Base-by-base conservation (phyloP, 2,329 filamentous ascomycete species). In the Rhinocladiella similis region DNA sequence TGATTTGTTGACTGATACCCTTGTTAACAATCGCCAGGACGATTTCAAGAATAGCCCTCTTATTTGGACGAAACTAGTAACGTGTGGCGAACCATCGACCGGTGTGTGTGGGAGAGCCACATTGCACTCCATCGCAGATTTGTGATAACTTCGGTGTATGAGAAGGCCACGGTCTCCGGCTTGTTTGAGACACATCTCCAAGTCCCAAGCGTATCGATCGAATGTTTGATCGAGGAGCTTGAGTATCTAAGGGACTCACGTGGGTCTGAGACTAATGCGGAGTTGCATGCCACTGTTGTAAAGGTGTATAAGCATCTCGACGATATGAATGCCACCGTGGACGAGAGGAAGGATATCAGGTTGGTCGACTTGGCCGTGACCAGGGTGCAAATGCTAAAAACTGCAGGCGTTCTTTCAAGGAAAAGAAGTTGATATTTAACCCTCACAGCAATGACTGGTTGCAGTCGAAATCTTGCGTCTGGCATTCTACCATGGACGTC, bases 71-170 rank as follows among this genome's bases (percentile, higher is more conserved):
- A 18, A 52, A 36, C 12, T 33, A 16, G 42, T 35, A 29, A 16
- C 5, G 14, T 45, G n/a, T 59, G 56, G 56, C 48, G 35, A 43
- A 52, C 47, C 10, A 12, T 56, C 16, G 41, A 56, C 14, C 20
- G 53, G 18, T 59, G 56, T 53, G 56, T 59, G 22, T 59, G 56
- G 56, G 29, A 56, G 14, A 56, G 56, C 48, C n/a, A n/a, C 16
- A 53, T 59, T 47, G 6, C 18, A 20, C 48, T 59, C 25, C 47
- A 42, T 16, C 19, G 48, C n/a, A 59, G 39, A 41, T 52, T 52
- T 57, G 41, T 56, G 18, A 49, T 59, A 36, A 47, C 56, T 38
- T 38, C 53, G 10, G 41, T 13, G 25, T 59, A 59, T 41, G 53
- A 53, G n/a, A 36, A 51, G 29, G 35, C 19, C 29, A 35, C 47